These are phyloP conservation scores for Yarrowia osloensis DNA, from an alignment of 805 yeast genomes.

Conservation along the genomic window DNA sequence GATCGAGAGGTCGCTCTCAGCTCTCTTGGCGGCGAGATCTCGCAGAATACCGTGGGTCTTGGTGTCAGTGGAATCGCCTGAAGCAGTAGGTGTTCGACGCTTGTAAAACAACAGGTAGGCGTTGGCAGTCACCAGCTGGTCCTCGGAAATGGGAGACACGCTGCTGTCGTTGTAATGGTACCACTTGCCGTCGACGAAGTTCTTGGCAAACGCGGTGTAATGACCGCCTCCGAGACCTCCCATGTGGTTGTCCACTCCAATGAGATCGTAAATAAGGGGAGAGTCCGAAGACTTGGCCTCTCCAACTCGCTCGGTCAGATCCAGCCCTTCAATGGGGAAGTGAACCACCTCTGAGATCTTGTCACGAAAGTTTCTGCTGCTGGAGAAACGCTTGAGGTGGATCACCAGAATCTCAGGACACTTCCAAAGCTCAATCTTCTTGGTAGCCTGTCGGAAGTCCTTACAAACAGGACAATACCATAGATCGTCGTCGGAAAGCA, in stretches of 20 bases:
- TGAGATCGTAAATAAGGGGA: slow-evolving; percentile 67
- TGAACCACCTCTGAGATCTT: slow-evolving; percentile 83
- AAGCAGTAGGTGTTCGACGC: slow-evolving; percentile 43
- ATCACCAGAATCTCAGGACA: slow-evolving; percentile 88
- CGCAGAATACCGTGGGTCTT: slow-evolving; percentile 16
- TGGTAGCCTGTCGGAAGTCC: slow-evolving; percentile 87
- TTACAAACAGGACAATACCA: slow-evolving; percentile 94
- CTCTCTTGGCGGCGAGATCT: slow-evolving; percentile 9
- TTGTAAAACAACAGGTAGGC: slow-evolving; percentile 88
- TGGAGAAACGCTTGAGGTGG: slow-evolving; percentile 87
- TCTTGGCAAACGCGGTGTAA: slow-evolving; percentile 86
- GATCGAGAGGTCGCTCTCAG: not conserved
- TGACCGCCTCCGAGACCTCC: slow-evolving; percentile 99
- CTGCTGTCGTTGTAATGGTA: slow-evolving; percentile 83
- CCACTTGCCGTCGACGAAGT: slow-evolving; percentile 77
- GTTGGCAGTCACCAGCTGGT: slow-evolving; percentile 63
- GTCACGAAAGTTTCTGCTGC: slow-evolving; percentile 80
- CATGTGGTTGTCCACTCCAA: slow-evolving; percentile 92
- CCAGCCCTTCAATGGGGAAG: slow-evolving; percentile 83
- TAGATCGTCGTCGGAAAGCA: slow-evolving; percentile 81
- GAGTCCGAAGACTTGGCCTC: slow-evolving; percentile 37
- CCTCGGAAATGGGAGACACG: slow-evolving; percentile 55
- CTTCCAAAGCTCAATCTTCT: slow-evolving; percentile 89
- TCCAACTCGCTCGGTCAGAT: slow-evolving; percentile 62
- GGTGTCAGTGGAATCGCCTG: not conserved